Conservation (phyloP, 495 filamentous ascomycete species). For the Trichoderma orchidacearum region DNA sequence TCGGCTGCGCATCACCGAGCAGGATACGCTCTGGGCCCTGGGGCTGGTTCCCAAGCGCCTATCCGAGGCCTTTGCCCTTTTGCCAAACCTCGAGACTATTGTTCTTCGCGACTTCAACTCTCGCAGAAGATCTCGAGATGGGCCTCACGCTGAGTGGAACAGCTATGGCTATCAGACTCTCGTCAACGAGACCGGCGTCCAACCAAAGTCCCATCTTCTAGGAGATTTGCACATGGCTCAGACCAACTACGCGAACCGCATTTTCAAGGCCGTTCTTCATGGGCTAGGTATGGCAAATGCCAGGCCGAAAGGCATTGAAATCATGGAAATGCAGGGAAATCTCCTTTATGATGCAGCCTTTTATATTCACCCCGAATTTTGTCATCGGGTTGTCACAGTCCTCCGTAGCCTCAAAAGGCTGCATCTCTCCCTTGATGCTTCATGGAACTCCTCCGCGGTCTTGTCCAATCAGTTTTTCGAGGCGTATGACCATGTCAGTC, state of each 20-base stretch:
- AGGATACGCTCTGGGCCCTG: background rate
- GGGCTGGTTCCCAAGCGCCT: slow-evolving; percentile 24
- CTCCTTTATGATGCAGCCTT: background rate
- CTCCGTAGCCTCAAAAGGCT: background rate
- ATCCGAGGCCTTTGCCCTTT: slow-evolving; percentile 30
- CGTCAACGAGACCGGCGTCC: background rate
- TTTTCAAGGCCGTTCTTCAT: background rate
- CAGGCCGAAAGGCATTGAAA: background rate
- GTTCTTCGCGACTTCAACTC: slow-evolving; percentile 37
- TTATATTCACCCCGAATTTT: background rate
- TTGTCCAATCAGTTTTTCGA: slow-evolving; percentile 4
- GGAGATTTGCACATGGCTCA: background rate
- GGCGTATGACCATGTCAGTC: background rate
- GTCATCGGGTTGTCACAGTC: background rate
- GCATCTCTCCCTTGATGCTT: background rate
- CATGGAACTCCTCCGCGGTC: background rate
- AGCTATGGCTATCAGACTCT: slow-evolving; percentile 23
- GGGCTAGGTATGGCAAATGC: background rate
- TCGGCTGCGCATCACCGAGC: background rate
- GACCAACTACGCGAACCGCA: background rate
- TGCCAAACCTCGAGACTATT: slow-evolving; percentile 30
- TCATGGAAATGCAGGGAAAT: slow-evolving; percentile 3
- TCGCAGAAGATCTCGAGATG: slow-evolving; percentile 15
- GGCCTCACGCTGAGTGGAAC: slow-evolving; percentile 7
- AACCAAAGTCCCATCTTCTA: background rate